Conservation (phyloP, 2,329 filamentous ascomycete species). For the Fusarium annulatum region DNA sequence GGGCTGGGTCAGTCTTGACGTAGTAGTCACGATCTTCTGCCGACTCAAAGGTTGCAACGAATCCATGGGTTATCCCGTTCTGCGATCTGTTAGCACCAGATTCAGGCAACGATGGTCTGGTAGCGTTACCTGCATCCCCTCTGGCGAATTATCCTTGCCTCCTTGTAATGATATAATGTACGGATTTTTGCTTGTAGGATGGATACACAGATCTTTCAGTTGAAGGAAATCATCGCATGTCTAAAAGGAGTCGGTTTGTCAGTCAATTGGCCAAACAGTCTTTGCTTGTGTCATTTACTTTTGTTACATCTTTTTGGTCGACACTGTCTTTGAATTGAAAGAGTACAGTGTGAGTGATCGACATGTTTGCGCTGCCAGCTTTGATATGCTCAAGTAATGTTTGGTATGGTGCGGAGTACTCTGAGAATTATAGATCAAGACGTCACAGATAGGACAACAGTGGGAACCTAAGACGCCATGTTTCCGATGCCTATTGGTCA, state of each 20-base stretch:
- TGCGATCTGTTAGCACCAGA: constrained; percentile 37
- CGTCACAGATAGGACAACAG: background rate
- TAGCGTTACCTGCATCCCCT: constrained; percentile 6
- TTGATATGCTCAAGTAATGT: background rate
- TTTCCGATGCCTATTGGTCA: background rate
- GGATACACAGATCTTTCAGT: constrained; percentile 13
- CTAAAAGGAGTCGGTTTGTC: background rate
- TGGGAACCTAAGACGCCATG: background rate
- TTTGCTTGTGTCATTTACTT: background rate
- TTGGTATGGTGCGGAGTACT: background rate
- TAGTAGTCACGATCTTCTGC: constrained; percentile 76
- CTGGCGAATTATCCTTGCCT: constrained; percentile 17
- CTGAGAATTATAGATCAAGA: background rate
- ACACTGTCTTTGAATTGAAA: constrained; percentile 17
- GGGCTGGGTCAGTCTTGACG: constrained; percentile 70
- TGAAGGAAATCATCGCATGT: constrained; percentile 5
- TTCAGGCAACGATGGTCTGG: fast-evolving
- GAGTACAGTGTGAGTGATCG: constrained; percentile 10
- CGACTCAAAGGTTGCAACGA: constrained; percentile 74
- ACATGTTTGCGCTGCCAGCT: constrained; percentile 6
- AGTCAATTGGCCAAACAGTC: background rate
- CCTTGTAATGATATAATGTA: constrained; percentile 15
- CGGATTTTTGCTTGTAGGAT: background rate
- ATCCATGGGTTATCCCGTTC: constrained; percentile 75
- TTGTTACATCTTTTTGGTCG: background rate